A percentile compares a stretch with the other conserved stretches of the same genome.
Conservation (phyloP, 2,329 filamentous ascomycete genomes). For the Botrytis elliptica region DNA sequence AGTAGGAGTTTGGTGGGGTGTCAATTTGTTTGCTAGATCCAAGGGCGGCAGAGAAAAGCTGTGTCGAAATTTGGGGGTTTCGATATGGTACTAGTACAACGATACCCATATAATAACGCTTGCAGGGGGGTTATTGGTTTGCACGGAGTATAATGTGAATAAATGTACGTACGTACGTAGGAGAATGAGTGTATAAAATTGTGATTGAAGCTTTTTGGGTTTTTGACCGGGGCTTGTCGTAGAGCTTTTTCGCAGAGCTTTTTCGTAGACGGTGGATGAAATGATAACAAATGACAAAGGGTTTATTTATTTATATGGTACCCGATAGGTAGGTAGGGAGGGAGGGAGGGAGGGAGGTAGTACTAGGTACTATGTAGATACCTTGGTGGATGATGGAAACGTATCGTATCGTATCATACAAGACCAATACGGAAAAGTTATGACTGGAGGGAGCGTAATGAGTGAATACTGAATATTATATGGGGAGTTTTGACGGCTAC, state of each 20-base stretch:
- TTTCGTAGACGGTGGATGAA: neutral
- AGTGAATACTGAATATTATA: slow-evolving; percentile 7
- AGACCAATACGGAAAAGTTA: neutral
- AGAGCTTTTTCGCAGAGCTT: too few species aligned
- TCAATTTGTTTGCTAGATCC: slow-evolving; percentile 12
- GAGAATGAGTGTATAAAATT: neutral
- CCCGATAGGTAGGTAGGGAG: neutral
- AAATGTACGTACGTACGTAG: neutral
- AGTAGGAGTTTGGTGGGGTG: slow-evolving; percentile 16
- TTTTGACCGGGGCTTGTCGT: neutral
- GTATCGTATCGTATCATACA: neutral
- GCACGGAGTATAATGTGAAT: neutral
- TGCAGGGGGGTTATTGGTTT: slow-evolving; percentile 7
- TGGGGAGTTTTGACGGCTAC: neutral
- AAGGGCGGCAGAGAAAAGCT: slow-evolving; percentile 2
- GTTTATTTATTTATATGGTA: neutral
- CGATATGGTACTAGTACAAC: slow-evolving; percentile 5
- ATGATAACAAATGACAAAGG: neutral
- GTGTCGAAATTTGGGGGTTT: slow-evolving; percentile 8
- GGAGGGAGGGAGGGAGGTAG: neutral
- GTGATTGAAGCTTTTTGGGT: neutral
- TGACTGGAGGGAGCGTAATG: neutral
- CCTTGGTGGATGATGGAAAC: neutral
- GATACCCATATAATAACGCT: slow-evolving; percentile 8
- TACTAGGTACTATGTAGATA: neutral